Base-by-base conservation (phyloP, 1,284 basidiomycete species). In the Boletus subluridellus region DNA sequence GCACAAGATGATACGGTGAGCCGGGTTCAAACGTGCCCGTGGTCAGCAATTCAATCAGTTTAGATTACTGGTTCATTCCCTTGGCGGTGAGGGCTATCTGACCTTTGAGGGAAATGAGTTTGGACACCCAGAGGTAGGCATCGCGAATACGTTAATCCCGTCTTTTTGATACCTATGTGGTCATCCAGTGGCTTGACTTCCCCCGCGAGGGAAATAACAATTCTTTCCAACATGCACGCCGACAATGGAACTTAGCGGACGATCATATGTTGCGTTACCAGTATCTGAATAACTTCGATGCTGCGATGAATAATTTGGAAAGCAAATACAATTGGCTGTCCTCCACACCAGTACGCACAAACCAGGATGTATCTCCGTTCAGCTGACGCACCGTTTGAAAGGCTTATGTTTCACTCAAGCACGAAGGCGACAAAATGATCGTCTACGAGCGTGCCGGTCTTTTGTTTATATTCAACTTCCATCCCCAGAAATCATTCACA, bases 21-120 rank as follows among this genome's bases (percentile, higher is more conserved):
- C 66, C 10, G 5, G 9, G 24, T 21, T 48, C n/a, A 39, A 26
- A 39, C 35, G 32, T 2, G 8, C 15, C n/a, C 30, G 12, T 45
- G 41, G 11, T 32, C 26, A 42, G 17, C 6, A 38, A 65, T 15
- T 62, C 42, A 57, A 50, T 35, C 14, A 52, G 53, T 35, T 24
- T 51, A 96, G 94, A 34, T 80, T 98, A 41, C 76, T 99, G 41
- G 94, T 94, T 0, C 94, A 98, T 66, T 82, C 93, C 0, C 81
- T 99, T 24, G 96, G 96, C 28, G 96, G 96, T 15, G 96, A 99
- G 76, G 95, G 94, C 0, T 99, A 97, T 73, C 82, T 99, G 61
- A 98, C 97, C 76, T 99, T 99, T 61, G 95, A 96, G 76, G 96
- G 96, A 34, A 99, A 99, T 69, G 95, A 98, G 72, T 98, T 98